These are phyloP conservation scores for Diaporthe vexans DNA, from an alignment of 2,329 filamentous ascomycete species.

Conservation along the genomic window DNA sequence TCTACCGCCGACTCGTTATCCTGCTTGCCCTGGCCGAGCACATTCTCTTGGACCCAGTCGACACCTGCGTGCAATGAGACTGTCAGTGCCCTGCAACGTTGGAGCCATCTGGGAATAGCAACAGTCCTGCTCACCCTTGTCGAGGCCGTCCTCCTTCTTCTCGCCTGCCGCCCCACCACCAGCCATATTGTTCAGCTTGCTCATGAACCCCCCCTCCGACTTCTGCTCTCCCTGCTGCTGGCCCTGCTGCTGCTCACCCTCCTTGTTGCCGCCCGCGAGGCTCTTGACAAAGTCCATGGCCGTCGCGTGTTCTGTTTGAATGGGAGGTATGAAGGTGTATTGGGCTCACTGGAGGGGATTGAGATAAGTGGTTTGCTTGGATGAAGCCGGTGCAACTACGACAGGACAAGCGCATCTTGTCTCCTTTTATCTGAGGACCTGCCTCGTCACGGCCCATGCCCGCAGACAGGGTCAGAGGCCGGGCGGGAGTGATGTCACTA, in stretches of 20 bases:
- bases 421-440: slow-evolving; percentile 13
- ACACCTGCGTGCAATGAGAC: slow-evolving; percentile 66
- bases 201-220: slow-evolving; percentile 69
- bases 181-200: slow-evolving; percentile 79
- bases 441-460: slow-evolving; percentile 1
- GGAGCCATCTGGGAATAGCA: neutral
- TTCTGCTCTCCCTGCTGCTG: slow-evolving; percentile 51
- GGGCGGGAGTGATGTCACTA: slow-evolving; percentile 38
- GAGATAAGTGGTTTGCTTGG: neutral
- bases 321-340: neutral
- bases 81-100: slow-evolving; percentile 23
- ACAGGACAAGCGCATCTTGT: neutral
- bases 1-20: slow-evolving; percentile 80
- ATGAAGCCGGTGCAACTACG: neutral
- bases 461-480: neutral
- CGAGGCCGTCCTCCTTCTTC: slow-evolving; percentile 86
- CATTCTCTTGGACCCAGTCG: slow-evolving; percentile 83
- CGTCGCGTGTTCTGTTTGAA: neutral
- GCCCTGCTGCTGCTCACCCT: slow-evolving; percentile 46
- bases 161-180: slow-evolving; percentile 82
- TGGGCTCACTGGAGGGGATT: neutral
- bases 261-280: slow-evolving; percentile 57
- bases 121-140: slow-evolving; percentile 73
- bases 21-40: slow-evolving; percentile 79
- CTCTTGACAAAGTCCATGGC: slow-evolving; percentile 71